phyloP scores from a whole-genome alignment of 1,284 basidiomycete species.

The Austroboletus niveus region DNA sequence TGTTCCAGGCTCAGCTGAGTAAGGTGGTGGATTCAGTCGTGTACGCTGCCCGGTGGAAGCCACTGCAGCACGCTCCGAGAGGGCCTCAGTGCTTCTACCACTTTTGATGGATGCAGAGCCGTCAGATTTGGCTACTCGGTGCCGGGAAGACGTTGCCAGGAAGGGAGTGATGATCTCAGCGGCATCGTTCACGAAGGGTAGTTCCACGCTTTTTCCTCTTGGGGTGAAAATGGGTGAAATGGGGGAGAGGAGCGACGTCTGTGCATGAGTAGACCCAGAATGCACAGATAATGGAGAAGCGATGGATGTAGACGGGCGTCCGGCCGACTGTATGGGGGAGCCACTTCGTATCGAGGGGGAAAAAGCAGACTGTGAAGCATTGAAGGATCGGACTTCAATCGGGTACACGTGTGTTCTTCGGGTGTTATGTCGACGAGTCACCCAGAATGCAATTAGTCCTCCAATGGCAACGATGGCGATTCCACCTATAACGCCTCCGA shows the following conservation, averaged over 20 bases:
- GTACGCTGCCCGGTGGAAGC: slow-evolving; percentile 8
- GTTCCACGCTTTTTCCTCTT: neutral
- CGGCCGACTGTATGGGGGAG: neutral
- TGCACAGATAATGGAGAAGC: slow-evolving; percentile 3
- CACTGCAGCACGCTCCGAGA: neutral
- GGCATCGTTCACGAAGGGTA: slow-evolving; percentile 10
- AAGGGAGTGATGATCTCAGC: slow-evolving; percentile 28
- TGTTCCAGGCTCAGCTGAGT: slow-evolving; percentile 4
- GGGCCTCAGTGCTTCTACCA: slow-evolving; percentile 7
- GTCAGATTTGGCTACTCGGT: neutral
- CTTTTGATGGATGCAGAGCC: neutral
- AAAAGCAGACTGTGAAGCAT: neutral
- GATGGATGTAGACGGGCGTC: neutral
- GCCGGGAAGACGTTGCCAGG: slow-evolving; percentile 7
- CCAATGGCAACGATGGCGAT: slow-evolving; percentile 11
- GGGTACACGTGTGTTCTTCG: neutral
- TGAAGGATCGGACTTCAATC: neutral
- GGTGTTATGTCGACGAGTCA: slow-evolving; percentile 13
- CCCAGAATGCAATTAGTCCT: slow-evolving; percentile 13
- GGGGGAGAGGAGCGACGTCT: neutral
- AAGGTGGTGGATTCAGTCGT: slow-evolving; percentile 27
- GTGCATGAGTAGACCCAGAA: slow-evolving; percentile 13
- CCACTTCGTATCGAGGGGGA: neutral
- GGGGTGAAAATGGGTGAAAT: neutral
- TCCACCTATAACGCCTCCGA: slow-evolving; percentile 23